Evolutionary conservation across 1,284 basidiomycete species (phyloP).

Genomic region (Microbotryum saponariae): DNA sequence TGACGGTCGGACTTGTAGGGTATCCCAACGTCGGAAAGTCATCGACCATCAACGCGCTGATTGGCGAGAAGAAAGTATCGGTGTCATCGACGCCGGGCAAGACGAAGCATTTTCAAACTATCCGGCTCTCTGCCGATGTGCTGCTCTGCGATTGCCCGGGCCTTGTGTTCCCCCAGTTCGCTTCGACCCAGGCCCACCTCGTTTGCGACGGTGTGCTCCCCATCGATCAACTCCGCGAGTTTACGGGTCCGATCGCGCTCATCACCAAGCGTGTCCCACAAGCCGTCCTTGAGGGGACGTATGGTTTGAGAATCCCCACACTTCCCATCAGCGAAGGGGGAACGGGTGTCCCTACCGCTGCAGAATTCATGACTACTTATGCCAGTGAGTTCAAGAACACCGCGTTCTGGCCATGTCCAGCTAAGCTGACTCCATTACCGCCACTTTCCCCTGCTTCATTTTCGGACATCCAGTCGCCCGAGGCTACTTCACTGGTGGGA

Average conservation of each 20-base stretch:
- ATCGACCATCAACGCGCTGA: slow-evolving; percentile 52
- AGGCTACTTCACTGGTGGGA: slow-evolving; percentile 85
- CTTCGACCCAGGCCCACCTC: slow-evolving; percentile 87
- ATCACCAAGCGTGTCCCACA: slow-evolving; percentile 74
- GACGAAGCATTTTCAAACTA: slow-evolving; percentile 99
- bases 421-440: background rate
- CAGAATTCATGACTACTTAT: slow-evolving; percentile 79
- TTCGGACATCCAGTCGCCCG: slow-evolving; percentile 60
- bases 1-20: slow-evolving; percentile 59
- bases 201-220: slow-evolving; percentile 95
- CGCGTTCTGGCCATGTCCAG: background rate
- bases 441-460: slow-evolving; percentile 6
- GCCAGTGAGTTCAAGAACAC: slow-evolving; percentile 59
- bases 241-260: slow-evolving; percentile 77
- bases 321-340: slow-evolving; percentile 74
- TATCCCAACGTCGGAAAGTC: slow-evolving; percentile 58
- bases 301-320: slow-evolving; percentile 73
- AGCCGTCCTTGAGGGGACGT: slow-evolving; percentile 78
- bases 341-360: slow-evolving; percentile 64
- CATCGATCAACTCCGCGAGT: slow-evolving; percentile 95
- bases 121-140: slow-evolving; percentile 77
- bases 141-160: slow-evolving; percentile 98
- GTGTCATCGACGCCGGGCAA: slow-evolving; percentile 97
- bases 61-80: slow-evolving; percentile 80
- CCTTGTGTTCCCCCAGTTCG: slow-evolving; percentile 96